Conservation (phyloP, 2,329 filamentous ascomycete genomes). For the Fusarium keratoplasticum region DNA sequence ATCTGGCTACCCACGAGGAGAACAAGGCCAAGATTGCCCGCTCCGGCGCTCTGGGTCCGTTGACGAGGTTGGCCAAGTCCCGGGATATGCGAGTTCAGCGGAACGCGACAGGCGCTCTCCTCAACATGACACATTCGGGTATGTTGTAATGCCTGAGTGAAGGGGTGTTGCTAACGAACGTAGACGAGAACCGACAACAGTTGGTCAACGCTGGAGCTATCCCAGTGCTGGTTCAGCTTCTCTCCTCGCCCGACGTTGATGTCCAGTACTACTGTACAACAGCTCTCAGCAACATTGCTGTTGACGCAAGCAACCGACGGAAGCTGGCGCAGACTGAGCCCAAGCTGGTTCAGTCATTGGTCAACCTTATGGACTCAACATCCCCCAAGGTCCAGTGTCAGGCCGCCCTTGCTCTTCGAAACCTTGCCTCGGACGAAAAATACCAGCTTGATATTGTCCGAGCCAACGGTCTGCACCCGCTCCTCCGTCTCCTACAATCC, state of each 20-base stretch:
- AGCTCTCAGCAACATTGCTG: conserved; percentile 97
- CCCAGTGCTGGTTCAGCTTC: conserved; percentile 92
- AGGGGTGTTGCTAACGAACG: conserved; percentile 32
- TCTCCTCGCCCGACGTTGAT: conserved; percentile 93
- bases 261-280: conserved; percentile 99
- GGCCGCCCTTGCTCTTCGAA: conserved; percentile 91
- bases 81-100: conserved; percentile 98
- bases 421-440: conserved; percentile 97
- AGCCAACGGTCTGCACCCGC: conserved; percentile 83
- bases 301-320: conserved; percentile 90
- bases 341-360: conserved; percentile 91
- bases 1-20: conserved; percentile 96
- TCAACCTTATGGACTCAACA: conserved; percentile 96
- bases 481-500: conserved; percentile 91
- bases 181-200: conserved; percentile 97
- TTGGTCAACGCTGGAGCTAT: conserved; percentile 98
- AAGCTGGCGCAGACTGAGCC: conserved; percentile 91
- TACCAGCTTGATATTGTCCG: conserved; percentile 98
- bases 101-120: conserved; percentile 93
- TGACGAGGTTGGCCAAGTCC: conserved; percentile 94
- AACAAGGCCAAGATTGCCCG: conserved; percentile 99
- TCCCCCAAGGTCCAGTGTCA: conserved; percentile 99
- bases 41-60: conserved; percentile 89
- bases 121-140: conserved; percentile 99
- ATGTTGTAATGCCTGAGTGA: conserved; percentile 48